Base-by-base conservation (phyloP, 2,329 filamentous ascomycete genomes). In the Volutella citrinella region DNA sequence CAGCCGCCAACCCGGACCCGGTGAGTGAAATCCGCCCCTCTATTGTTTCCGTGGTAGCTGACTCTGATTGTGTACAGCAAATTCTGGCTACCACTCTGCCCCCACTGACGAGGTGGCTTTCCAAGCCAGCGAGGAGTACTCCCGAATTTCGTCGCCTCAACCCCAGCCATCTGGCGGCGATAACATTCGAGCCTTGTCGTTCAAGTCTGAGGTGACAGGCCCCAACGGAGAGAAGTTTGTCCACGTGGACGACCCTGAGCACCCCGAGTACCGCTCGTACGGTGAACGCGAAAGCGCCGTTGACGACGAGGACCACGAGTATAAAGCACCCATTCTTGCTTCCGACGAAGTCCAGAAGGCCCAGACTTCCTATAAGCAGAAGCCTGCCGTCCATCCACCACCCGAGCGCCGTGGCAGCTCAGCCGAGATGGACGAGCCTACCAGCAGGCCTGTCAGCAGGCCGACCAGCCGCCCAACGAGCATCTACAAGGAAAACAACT, bases 51-150 rank as follows among this genome's bases (percentile, higher is more conserved):
- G n/a, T n/a, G n/a, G n/a, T n/a, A n/a, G n/a, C n/a, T n/a, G n/a
- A n/a, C n/a, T n/a, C n/a, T n/a, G n/a, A n/a, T n/a, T n/a, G n/a
- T n/a, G n/a, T n/a, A n/a, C n/a, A n/a, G n/a, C 10, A 10, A 27
- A 34, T 25, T 66, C 72, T 32, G 75, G 76, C 32, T 72, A 79
- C 36, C 64, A 76, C 30, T 80, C 86, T 36, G 93, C 89, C 5
- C 93, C 93, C 4, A 87, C 86, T 49, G 91, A 97, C 53, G 86
- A 97, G 57, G 80, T 95, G 50, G 93, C 87, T 14, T 95, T 90
- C 65, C 78, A 88, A 42, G 91, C 89, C 10, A 83, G 80, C 10
- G 89, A 96, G 45, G 83, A 95, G 55, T 95, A 89, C 55, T 84
- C 83, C 19, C 83, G 87, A 41, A 80, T 88, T 42, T 72, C 78